Conservation (phyloP, 2,329 filamentous ascomycete genomes). For the Ceratocystiopsis minuta region DNA sequence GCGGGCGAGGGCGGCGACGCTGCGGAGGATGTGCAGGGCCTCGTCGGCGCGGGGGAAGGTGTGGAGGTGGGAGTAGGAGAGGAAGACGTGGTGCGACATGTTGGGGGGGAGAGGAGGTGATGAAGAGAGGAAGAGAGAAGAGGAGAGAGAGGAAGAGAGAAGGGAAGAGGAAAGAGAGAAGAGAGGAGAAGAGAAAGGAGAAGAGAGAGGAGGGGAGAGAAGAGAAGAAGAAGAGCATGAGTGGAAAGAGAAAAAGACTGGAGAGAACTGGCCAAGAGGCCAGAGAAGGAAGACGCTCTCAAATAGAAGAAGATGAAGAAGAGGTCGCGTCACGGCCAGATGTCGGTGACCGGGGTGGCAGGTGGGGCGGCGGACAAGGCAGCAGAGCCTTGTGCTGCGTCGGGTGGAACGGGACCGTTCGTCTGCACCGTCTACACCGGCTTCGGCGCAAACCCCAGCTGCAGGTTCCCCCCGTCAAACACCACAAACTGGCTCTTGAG, state of each 20-base stretch:
- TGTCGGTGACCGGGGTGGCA: too few relatives aligned
- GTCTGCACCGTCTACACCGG: not conserved
- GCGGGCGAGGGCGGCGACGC: constrained; percentile 75
- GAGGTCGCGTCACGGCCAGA: too few relatives aligned
- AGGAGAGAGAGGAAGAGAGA: too few relatives aligned
- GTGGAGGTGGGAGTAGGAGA: constrained; percentile 31
- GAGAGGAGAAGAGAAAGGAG: not conserved
- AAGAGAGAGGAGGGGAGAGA: too few relatives aligned
- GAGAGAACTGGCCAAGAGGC: too few relatives aligned
- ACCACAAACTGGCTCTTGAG: constrained; percentile 17
- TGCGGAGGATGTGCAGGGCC: constrained; percentile 47
- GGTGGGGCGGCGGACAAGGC: too few relatives aligned
- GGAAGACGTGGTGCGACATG: constrained; percentile 21
- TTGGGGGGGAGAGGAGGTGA: not conserved
- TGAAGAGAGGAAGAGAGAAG: not conserved
- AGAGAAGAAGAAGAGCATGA: not conserved
- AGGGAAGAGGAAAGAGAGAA: not conserved
- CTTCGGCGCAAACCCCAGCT: constrained; percentile 22
- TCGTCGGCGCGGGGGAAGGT: constrained; percentile 28
- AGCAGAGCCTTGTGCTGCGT: too few relatives aligned
- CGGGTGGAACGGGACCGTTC: too few relatives aligned
- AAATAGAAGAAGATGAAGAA: too few relatives aligned
- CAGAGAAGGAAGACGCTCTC: too few relatives aligned
- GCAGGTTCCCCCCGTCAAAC: constrained; percentile 18
- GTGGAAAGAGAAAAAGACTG: too few relatives aligned